Percentiles rank a stretch among this genome's conserved stretches.
Conservation (phyloP, 441 rosid species). For the Erodium texanum region DNA sequence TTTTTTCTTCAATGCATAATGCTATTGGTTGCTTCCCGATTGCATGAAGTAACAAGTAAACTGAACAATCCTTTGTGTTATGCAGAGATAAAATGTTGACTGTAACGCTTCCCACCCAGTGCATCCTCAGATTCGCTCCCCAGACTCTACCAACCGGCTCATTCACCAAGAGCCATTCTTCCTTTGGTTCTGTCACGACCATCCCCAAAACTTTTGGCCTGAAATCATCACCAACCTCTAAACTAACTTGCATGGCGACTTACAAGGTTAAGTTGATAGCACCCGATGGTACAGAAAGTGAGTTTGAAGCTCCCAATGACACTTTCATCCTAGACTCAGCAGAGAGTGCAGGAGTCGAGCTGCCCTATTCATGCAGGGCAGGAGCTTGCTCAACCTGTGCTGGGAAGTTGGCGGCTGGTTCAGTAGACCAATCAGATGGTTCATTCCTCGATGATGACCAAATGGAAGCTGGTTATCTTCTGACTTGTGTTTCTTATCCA, state of each 20-base stretch:
- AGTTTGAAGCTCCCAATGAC: not conserved
- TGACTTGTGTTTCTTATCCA: conserved; percentile 69
- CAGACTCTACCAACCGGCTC: not conserved
- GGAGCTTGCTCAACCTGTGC: not conserved
- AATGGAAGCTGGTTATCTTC: conserved; percentile 46
- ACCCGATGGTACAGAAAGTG: not conserved
- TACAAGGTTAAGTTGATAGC: not conserved
- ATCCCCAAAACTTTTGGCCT: not conserved
- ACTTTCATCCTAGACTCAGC: not conserved
- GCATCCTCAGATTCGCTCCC: not conserved
- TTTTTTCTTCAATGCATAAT: too few species aligned
- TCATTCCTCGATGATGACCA: conserved; percentile 61
- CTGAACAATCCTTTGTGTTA: not conserved
- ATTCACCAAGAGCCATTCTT: not conserved
- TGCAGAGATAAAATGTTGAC: not conserved
- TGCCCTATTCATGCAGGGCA: not conserved
- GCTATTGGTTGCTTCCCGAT: too few species aligned
- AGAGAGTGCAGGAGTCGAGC: not conserved
- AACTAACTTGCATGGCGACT: not conserved
- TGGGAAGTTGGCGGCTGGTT: not conserved
- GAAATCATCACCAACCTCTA: not conserved
- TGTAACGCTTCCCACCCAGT: not conserved
- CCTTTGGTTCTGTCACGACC: not conserved
- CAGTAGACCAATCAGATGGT: conserved; percentile 50
- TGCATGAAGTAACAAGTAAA: not conserved